These are phyloP conservation scores for Neurospora cerealis DNA, from an alignment of 495 filamentous ascomycete genomes.

Conservation along the genomic window DNA sequence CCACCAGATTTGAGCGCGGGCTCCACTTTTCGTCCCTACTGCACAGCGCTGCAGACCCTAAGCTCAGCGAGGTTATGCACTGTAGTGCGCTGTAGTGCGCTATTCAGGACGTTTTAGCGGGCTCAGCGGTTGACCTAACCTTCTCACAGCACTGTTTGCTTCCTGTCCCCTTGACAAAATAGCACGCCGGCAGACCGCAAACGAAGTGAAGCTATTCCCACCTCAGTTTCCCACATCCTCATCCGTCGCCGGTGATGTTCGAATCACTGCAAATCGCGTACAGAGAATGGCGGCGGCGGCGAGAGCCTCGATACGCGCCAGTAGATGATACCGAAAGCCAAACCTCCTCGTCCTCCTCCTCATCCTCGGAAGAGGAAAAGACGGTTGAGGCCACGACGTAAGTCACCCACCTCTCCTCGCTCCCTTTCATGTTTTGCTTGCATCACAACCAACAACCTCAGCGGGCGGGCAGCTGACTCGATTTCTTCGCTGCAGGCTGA, in stretches of 20 bases:
- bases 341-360: background rate
- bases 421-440: no score
- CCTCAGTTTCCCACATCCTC: background rate
- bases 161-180: no score
- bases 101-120: background rate
- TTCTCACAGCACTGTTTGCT: background rate
- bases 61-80: background rate
- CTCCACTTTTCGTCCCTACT: background rate
- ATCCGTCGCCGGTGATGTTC: background rate
- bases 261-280: background rate
- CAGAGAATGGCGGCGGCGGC: background rate
- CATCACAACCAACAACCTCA: no score
- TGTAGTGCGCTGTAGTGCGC: background rate
- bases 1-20: background rate
- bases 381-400: background rate
- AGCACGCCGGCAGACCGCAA: no score
- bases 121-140: background rate
- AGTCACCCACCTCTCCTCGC: background rate
- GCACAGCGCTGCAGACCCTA: background rate
- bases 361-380: background rate
- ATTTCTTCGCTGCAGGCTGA: background rate
- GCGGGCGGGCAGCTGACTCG: background rate
- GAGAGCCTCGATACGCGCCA: background rate
- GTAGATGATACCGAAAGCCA: background rate
- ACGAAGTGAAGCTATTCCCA: background rate